Evolutionary conservation across 2,329 filamentous ascomycete genomes (phyloP).

Genomic region (Colletotrichum tamarilloi): DNA sequence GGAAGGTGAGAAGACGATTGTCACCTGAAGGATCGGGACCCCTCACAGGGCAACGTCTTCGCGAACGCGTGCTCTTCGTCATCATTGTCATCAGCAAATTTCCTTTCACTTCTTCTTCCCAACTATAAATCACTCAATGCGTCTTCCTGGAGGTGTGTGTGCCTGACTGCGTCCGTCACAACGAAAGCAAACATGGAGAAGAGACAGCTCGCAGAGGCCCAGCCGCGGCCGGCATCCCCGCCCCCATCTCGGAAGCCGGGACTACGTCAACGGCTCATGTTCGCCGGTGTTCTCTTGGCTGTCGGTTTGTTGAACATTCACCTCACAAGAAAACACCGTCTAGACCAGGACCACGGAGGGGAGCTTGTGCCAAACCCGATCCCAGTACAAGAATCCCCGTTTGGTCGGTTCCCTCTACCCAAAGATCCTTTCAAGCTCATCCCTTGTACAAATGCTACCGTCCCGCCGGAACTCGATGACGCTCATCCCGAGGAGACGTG

Average conservation of each 20-base stretch:
- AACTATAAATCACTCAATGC: not conserved
- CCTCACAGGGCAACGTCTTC: slow-evolving; percentile 8
- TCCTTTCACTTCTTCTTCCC: too few relatives aligned
- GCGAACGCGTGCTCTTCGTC: not conserved
- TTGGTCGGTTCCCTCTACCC: slow-evolving; percentile 51
- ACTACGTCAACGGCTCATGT: not conserved
- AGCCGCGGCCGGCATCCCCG: not conserved
- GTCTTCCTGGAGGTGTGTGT: not conserved
- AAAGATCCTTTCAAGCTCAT: slow-evolving; percentile 60
- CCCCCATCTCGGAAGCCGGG: too few relatives aligned
- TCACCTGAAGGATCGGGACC: not conserved
- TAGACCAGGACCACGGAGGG: not conserved
- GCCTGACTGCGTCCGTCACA: not conserved
- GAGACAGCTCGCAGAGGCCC: not conserved
- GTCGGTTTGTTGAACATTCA: slow-evolving; percentile 6
- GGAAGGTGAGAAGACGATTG: not conserved
- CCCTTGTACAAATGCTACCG: slow-evolving; percentile 56
- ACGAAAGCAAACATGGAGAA: slow-evolving; percentile 12
- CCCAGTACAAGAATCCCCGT: not conserved
- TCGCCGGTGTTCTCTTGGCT: not conserved
- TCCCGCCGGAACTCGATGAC: slow-evolving; percentile 55
- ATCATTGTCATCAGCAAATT: not conserved
- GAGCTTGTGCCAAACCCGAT: not conserved
- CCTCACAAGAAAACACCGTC: not conserved
- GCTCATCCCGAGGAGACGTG: slow-evolving; percentile 49